Conservation (phyloP, 306 rosid species). For the Lathyrus tuberosus region DNA sequence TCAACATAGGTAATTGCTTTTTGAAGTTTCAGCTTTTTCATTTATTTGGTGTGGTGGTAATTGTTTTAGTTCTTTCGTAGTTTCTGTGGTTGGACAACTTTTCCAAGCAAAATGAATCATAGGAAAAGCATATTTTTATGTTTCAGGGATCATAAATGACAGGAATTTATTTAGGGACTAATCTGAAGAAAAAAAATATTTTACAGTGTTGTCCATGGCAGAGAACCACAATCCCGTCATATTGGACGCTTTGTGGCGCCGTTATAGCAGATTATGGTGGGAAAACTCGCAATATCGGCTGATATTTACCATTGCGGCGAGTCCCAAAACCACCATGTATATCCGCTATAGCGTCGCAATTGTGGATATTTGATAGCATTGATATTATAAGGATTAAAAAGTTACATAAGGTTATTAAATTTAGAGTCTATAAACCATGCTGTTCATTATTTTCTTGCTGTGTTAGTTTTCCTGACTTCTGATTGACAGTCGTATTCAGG, state of each 20-base stretch:
- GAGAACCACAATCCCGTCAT: no score
- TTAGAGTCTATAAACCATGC: neutral
- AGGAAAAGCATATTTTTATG: neutral
- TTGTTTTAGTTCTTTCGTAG: neutral
- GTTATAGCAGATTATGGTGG: no score
- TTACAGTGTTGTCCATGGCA: no score
- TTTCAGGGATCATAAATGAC: neutral
- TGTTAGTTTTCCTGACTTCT: slow-evolving; percentile 54
- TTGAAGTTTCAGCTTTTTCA: slow-evolving; percentile 23
- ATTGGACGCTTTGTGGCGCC: no score
- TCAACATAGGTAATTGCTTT: slow-evolving; percentile 45
- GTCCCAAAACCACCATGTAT: no score
- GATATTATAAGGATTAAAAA: neutral
- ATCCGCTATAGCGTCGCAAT: no score
- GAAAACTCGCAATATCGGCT: no score
- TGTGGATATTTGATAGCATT: no score
- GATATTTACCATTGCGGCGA: no score
- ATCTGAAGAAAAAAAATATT: neutral
- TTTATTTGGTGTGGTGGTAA: slow-evolving; percentile 2
- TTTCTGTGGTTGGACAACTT: no score
- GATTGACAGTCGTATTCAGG: slow-evolving; percentile 62
- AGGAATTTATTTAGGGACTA: neutral
- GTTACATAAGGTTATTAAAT: neutral
- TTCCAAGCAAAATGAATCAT: no score
- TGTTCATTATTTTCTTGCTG: slow-evolving; percentile 37